Conservation (phyloP, 1,139 yeast genomes). For the Scheffersomyces quercinus region DNA sequence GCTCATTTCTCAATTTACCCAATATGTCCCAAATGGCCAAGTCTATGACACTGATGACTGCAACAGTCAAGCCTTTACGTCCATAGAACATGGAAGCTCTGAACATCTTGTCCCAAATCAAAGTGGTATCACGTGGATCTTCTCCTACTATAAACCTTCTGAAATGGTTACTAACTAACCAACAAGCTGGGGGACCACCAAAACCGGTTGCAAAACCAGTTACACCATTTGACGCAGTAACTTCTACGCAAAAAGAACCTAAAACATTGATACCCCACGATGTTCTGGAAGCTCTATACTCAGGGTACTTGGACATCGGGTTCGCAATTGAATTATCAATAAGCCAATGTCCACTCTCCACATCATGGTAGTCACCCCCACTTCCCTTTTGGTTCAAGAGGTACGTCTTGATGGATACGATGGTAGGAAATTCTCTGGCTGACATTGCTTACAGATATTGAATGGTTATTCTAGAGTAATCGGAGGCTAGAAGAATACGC, state of each 20-base stretch:
- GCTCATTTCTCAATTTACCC: constrained; percentile 49
- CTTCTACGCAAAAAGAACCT: constrained; percentile 51
- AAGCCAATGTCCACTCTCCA: constrained; percentile 48
- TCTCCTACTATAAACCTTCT: constrained; percentile 43
- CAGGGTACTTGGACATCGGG: constrained; percentile 49
- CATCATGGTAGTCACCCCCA: constrained; percentile 53
- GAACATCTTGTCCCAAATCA: constrained; percentile 49
- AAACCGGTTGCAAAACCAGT: constrained; percentile 53
- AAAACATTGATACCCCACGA: constrained; percentile 52
- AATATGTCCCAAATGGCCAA: constrained; percentile 51
- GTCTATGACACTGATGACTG: constrained; percentile 47
- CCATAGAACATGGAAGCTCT: constrained; percentile 53
- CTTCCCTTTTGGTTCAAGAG: constrained; percentile 43
- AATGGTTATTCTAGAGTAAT: too few relatives aligned
- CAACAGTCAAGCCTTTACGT: constrained; percentile 48
- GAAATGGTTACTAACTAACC: constrained; percentile 48
- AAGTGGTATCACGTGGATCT: constrained; percentile 46
- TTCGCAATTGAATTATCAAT: constrained; percentile 45
- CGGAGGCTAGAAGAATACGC: too few relatives aligned
- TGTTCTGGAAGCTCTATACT: constrained; percentile 42
- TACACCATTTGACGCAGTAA: constrained; percentile 48
- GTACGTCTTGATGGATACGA: constrained; percentile 41
- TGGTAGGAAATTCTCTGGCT: constrained; percentile 37
- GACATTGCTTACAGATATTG: not conserved
- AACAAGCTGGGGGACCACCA: constrained; percentile 53